These are phyloP conservation scores for Takashimella tepidaria DNA, from an alignment of 1,284 basidiomycete species.

Conservation along the genomic window DNA sequence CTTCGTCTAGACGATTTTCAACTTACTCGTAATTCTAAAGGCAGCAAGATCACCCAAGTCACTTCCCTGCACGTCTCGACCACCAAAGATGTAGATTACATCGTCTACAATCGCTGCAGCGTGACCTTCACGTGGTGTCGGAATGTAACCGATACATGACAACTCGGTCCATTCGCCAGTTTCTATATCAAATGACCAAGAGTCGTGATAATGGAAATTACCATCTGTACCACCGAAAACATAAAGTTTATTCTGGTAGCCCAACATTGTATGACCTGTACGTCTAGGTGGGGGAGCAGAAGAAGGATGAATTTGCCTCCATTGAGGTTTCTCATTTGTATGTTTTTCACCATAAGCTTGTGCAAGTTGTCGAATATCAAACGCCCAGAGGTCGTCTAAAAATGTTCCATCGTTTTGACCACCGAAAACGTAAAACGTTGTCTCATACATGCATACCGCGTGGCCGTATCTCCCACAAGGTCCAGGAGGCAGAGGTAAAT, in stretches of 20 bases:
- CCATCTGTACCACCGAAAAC: conserved; percentile 99
- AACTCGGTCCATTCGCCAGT: conserved; percentile 86
- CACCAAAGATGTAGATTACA: conserved; percentile 97
- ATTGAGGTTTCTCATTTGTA: background rate
- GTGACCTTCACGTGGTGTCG: conserved; percentile 93
- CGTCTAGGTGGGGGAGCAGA: conserved; percentile 72
- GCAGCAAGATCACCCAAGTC: conserved; percentile 92
- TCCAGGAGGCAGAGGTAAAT: conserved; percentile 64
- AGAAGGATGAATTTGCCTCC: conserved; percentile 57
- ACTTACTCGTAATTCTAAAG: conserved; percentile 90
- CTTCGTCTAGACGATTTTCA: background rate
- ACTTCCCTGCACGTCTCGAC: conserved; percentile 93
- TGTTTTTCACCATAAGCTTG: conserved; percentile 1
- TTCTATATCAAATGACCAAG: conserved; percentile 87
- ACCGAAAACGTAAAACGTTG: conserved; percentile 91
- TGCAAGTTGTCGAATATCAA: conserved; percentile 76
- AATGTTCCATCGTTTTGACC: conserved; percentile 96
- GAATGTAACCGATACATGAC: conserved; percentile 95
- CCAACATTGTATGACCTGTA: conserved; percentile 89
- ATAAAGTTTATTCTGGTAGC: conserved; percentile 77
- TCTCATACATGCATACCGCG: conserved; percentile 86
- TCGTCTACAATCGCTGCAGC: conserved; percentile 95
- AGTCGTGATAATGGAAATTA: conserved; percentile 98
- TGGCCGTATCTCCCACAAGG: conserved; percentile 93
- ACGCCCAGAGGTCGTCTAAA: conserved; percentile 92